A percentile compares a stretch with the other conserved stretches of the same genome.
phyloP scores from a whole-genome alignment of 202 grass and related monocot genomes.

The Setaria viridis region DNA sequence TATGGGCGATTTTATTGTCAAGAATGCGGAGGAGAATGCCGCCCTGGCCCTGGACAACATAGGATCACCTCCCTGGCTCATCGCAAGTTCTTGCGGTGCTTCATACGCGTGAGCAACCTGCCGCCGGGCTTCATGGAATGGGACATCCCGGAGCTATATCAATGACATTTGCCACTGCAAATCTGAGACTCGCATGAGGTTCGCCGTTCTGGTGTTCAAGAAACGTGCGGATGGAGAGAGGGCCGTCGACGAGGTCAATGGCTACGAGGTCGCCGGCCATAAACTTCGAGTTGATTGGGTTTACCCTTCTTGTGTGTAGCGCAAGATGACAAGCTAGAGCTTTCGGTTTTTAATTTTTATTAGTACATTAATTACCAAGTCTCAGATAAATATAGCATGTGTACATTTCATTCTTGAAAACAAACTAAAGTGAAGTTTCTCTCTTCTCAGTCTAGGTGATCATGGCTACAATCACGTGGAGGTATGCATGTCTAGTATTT shows the following conservation, averaged over 20 bases:
- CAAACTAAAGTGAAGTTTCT: too few relatives aligned
- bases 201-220: neutral
- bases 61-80: neutral
- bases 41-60: neutral
- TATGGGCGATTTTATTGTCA: neutral
- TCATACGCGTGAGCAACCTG: slow-evolving; percentile 18
- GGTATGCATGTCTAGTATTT: too few relatives aligned
- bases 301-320: neutral
- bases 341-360: too few relatives aligned
- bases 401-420: too few relatives aligned
- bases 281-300: neutral
- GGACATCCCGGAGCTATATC: neutral
- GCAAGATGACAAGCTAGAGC: neutral
- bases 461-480: too few relatives aligned
- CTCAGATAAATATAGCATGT: too few relatives aligned
- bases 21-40: neutral
- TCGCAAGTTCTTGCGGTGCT: neutral
- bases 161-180: neutral
- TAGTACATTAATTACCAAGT: too few relatives aligned
- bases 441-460: too few relatives aligned
- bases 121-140: neutral
- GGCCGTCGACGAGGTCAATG: neutral
- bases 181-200: neutral
- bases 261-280: neutral
- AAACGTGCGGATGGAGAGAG: neutral